Base-by-base conservation (phyloP, 495 filamentous ascomycete genomes). In the Annulohypoxylon maeteangense region DNA sequence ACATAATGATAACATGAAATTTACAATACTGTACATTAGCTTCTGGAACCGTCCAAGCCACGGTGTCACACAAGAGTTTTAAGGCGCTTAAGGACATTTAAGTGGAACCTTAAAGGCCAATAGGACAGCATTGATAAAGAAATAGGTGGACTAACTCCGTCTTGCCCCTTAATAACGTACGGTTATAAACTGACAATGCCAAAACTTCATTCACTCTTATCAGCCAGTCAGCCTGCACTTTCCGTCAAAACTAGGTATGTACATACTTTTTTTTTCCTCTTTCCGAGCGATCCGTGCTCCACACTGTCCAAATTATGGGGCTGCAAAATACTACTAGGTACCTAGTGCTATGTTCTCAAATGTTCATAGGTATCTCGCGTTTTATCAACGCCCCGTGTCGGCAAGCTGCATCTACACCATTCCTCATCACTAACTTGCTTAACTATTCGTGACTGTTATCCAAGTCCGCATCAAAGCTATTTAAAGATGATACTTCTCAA, bases 221-320 rank as follows among this genome's bases (percentile, higher is more conserved):
- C n/a, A n/a, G n/a, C n/a, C n/a, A n/a, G n/a, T n/a, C n/a, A n/a
- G n/a, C n/a, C n/a, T n/a, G n/a, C 10, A 27, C 56, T 44, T 36
- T 23, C 36, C 27, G 36, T 58, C 60, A 44, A 64, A 32, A 27
- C 45, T n/a, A n/a, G n/a, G n/a, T n/a, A n/a, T n/a, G n/a, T n/a
- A n/a, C 53, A 27, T 20, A 0, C 29, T 16, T 51, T 29, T 47
- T 36, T 51, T 64, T 65, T 38, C 23, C n/a, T 67, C 50, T 40
- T 65, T 73, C 70, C 70, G 70, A 50, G 12, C 23, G 65, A 73
- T 73, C 70, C 70, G 70, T 48, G 62, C 56, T 45, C 69, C 64
- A 63, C 53, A 59, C 29, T 40, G 54, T 42, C 20, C 34, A 42
- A 25, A 40, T 57, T 57, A 40, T 34, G 54, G 54, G n/a, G 53